phyloP scores from a whole-genome alignment of 2,329 filamentous ascomycete species.

The Trichoderma citrinoviride region DNA sequence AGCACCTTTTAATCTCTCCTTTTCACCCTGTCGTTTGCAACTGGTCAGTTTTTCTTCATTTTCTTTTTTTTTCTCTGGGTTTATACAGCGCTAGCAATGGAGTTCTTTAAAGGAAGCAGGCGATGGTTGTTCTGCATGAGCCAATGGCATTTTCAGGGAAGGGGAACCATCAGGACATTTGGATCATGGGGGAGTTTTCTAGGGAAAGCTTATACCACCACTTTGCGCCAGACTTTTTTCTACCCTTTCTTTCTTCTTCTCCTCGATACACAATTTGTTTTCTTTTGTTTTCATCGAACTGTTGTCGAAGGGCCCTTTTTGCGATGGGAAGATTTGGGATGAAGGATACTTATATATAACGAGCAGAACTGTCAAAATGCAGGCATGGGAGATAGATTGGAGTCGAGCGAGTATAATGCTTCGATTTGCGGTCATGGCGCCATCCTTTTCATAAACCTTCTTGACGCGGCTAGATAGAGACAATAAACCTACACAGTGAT shows the following conservation, averaged over 20 bases:
- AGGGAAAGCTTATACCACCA: constrained; percentile 1
- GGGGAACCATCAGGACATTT: not conserved
- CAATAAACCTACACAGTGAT: not conserved
- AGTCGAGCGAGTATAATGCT: too few species aligned
- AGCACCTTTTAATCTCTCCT: not conserved
- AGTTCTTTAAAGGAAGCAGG: not conserved
- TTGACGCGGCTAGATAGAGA: not conserved
- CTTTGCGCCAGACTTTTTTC: not conserved
- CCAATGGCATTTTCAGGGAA: not conserved
- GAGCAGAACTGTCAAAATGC: not conserved
- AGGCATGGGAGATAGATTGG: too few species aligned
- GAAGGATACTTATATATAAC: not conserved
- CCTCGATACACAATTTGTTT: not conserved
- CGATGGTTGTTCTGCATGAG: not conserved
- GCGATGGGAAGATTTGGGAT: not conserved
- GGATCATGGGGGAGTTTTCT: not conserved
- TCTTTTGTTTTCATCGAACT: not conserved
- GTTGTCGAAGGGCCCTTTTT: not conserved
- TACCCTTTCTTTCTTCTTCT: not conserved
- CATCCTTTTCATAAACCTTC: not conserved
- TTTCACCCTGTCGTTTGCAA: not conserved
- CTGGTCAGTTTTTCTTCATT: not conserved
- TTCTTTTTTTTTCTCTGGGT: not conserved
- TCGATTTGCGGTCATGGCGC: not conserved
- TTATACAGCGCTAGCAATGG: not conserved